Conservation (phyloP, 441 rosid species). For the Breynia disticha region DNA sequence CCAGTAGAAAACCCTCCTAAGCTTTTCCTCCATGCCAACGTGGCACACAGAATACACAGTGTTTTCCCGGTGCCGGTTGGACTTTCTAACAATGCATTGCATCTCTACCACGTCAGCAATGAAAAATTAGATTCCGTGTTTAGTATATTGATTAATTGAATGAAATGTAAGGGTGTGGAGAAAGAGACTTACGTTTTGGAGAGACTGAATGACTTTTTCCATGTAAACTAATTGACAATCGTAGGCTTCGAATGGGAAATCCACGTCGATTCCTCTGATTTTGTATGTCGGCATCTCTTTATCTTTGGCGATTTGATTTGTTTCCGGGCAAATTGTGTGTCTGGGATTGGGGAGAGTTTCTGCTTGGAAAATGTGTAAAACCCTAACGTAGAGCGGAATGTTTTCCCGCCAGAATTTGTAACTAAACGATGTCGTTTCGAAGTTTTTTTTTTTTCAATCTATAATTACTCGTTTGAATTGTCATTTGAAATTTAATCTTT, state of each 20-base stretch:
- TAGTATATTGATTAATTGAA: too few relatives aligned
- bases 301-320: conserved; percentile 5
- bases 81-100: conserved; percentile 93
- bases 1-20: conserved; percentile 64
- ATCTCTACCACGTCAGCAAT: conserved; percentile 38
- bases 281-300: conserved; percentile 62
- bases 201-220: conserved; percentile 87
- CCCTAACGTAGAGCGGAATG: conserved; percentile 7
- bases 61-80: conserved; percentile 99
- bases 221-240: conserved; percentile 85
- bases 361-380: neutral
- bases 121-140: neutral
- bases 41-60: conserved; percentile 87
- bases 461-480: conserved; percentile 1
- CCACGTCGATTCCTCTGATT: conserved; percentile 77
- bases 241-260: conserved; percentile 89
- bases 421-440: neutral
- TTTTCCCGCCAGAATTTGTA: conserved; percentile 15
- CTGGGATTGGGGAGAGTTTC: too few relatives aligned
- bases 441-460: neutral
- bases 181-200: conserved; percentile 55
- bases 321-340: neutral
- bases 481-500: neutral
- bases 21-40: conserved; percentile 96
- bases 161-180: neutral